Percentiles rank a stretch among this genome's conserved stretches.
Evolutionary conservation across 2,329 filamentous ascomycete genomes (phyloP).

Genomic region (Neonectria hederae): DNA sequence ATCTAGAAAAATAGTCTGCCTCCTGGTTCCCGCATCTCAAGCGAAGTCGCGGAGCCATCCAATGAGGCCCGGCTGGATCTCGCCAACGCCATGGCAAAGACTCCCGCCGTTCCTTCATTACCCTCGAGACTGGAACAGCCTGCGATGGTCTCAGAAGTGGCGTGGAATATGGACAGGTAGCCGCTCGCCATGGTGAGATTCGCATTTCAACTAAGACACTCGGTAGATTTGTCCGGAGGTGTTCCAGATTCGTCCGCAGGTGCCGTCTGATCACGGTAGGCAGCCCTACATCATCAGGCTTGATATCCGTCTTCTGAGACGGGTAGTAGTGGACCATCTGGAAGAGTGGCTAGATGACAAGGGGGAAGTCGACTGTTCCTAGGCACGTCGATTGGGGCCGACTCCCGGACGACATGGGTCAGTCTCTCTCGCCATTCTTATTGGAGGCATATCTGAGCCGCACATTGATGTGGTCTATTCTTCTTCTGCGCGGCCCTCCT

Average conservation of each 20-base stretch:
- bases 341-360: slow-evolving; percentile 21
- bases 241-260: slow-evolving; percentile 19
- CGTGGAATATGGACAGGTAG: slow-evolving; percentile 11
- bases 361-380: slow-evolving; percentile 23
- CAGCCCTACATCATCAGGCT: slow-evolving; percentile 3
- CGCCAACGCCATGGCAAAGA: slow-evolving; percentile 4
- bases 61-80: neutral
- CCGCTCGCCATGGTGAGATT: slow-evolving; percentile 10
- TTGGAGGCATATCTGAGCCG: slow-evolving; percentile 29
- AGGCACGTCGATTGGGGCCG: slow-evolving; percentile 5
- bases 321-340: neutral
- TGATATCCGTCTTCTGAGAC: slow-evolving; percentile 6
- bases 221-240: neutral
- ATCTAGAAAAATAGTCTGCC: neutral
- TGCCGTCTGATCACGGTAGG: neutral
- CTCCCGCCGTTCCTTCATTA: neutral
- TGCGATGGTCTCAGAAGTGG: slow-evolving; percentile 27
- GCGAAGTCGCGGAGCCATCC: neutral
- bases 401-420: neutral
- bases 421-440: neutral
- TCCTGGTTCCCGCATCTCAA: neutral
- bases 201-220: neutral
- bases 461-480: neutral
- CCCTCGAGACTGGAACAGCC: slow-evolving; percentile 1
- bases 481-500: neutral